Evolutionary conservation across 176 grass and related monocot species (phyloP).

Genomic region (Melocanna baccifera): DNA sequence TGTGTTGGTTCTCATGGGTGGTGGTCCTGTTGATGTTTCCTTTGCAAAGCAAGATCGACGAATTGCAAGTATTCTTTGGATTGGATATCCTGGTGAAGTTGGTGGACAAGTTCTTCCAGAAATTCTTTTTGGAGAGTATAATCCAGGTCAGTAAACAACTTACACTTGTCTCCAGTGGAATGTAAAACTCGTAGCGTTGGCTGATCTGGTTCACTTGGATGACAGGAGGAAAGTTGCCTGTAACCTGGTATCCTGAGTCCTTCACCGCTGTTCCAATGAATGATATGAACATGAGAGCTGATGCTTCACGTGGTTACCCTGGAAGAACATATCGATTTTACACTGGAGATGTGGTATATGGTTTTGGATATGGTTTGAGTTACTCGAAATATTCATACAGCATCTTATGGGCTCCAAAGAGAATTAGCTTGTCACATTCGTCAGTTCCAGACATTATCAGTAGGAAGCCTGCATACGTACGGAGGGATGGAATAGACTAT

Average conservation of each 20-base stretch:
- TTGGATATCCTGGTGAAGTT: slow-evolving; percentile 86
- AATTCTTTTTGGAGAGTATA: slow-evolving; percentile 77
- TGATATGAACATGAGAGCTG: slow-evolving; percentile 84
- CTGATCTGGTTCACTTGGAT: slow-evolving; percentile 21
- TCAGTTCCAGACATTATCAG: slow-evolving; percentile 31
- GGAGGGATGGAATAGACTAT: slow-evolving; percentile 49
- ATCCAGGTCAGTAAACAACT: slow-evolving; percentile 59
- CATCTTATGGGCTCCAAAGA: slow-evolving; percentile 51
- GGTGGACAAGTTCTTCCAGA: slow-evolving; percentile 83
- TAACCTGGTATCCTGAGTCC: slow-evolving; percentile 87
- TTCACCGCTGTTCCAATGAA: slow-evolving; percentile 79
- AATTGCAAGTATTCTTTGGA: slow-evolving; percentile 77
- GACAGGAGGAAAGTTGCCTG: slow-evolving; percentile 60
- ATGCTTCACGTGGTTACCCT: slow-evolving; percentile 69
- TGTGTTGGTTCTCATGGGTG: slow-evolving; percentile 73
- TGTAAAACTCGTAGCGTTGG: background rate
- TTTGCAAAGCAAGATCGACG: slow-evolving; percentile 58
- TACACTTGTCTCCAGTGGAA: background rate
- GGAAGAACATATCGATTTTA: slow-evolving; percentile 92
- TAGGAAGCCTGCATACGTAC: slow-evolving; percentile 26
- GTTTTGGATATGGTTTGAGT: slow-evolving; percentile 80
- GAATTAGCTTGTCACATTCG: slow-evolving; percentile 43
- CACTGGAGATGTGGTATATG: slow-evolving; percentile 69
- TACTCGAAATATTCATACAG: slow-evolving; percentile 75
- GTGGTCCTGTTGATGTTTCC: slow-evolving; percentile 81